Base-by-base conservation (phyloP, 2,329 filamentous ascomycete genomes). In the Penicillium sumatraense region DNA sequence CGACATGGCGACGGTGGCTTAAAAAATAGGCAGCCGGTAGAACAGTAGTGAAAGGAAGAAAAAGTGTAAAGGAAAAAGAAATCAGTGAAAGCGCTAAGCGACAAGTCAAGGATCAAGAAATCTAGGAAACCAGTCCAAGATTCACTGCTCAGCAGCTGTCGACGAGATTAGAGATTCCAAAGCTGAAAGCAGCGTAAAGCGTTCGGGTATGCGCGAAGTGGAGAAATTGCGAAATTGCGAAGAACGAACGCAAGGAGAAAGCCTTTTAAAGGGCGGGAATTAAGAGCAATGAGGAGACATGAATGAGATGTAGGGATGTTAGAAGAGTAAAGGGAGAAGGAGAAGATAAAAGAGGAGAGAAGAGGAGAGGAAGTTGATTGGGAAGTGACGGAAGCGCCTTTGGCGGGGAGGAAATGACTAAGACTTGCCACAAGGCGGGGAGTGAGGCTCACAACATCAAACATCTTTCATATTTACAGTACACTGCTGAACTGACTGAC, bases 1-100 rank as follows among this genome's bases (percentile, higher is more conserved):
- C 67, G 79, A 78, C 80, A 82, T 82, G 59, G 59, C 64, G 67
- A 70, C 63, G 59, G 20, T 69, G 74, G 75, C 75, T 80, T 78
- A 75, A 78, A 75, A 80, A 79, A 81, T 81, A 80, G 69, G 72
- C 76, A 78, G 76, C 76, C 77, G 70, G 67, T 61, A 61, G 63
- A 52, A 46, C 42, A 46, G 42, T 10, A 61, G 21, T 5, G 31
- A 35, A 20, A 23, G 14, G 5, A 40, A 9, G 10, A 40, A 42
- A 20, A 16, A 24, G 18, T 5, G n/a, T 11, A 18, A 68, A 62
- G 59, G 68, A 65, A 56, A 58, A 52, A 61, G 60, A 36, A 53
- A 61, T 64, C 49, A n/a, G n/a, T n/a, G n/a, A n/a, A 42, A 60
- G 51, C 57, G 62, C 59, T 62, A 56, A 61, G 56, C 56, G 49